Base-by-base conservation (phyloP, 257 asterid genomes). In the Osmanthus fragrans region DNA sequence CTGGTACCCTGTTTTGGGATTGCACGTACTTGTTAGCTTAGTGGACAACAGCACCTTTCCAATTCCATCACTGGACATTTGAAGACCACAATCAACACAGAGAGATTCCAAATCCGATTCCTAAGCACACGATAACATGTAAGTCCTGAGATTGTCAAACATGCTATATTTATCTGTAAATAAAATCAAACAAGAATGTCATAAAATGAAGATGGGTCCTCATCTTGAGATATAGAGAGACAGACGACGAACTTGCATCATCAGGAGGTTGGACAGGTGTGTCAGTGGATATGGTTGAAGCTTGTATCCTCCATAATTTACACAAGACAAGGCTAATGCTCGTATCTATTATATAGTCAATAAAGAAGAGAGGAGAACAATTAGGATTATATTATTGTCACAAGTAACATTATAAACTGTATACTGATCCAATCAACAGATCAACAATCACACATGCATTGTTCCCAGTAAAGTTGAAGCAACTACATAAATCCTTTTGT, bases 291-390 rank as follows among this genome's bases (percentile, higher is more conserved):
- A 88, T 33, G 98, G 96, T 81, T 95, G 97, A 82, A 89, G 93
- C 89, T 91, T 93, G 90, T 95, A 95, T 73, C 93, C 94, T 72
- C 96, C 97, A 78, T 84, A 85, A 85, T 88, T 89, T 80, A 95
- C 72, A 73, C 87, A 90, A 79, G 89, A 87, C 77, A 95, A 76
- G 69, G 96, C 99, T 71, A 88, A 79, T 80, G 85, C 84, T 76
- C 96, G 90, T 76, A 91, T 94, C 99, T 94, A 78, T 81, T 9
- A 51, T 65, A 27, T 27, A 71, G 73, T 39, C 77, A 79, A 63
- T 34, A 68, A 29, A 67, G 49, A 69, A 69, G 65, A 58, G 76
- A 64, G 25, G 18, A 23, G 34, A 63, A 78, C 11, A 71, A 70
- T 80, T 72, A 85, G 79, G 39, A 71, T 21, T 30, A 58, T 40